Evolutionary conservation across 2,329 filamentous ascomycete genomes (phyloP), one percentile per base, ranked within the genome.

Genomic region (Massarina eburnea): DNA sequence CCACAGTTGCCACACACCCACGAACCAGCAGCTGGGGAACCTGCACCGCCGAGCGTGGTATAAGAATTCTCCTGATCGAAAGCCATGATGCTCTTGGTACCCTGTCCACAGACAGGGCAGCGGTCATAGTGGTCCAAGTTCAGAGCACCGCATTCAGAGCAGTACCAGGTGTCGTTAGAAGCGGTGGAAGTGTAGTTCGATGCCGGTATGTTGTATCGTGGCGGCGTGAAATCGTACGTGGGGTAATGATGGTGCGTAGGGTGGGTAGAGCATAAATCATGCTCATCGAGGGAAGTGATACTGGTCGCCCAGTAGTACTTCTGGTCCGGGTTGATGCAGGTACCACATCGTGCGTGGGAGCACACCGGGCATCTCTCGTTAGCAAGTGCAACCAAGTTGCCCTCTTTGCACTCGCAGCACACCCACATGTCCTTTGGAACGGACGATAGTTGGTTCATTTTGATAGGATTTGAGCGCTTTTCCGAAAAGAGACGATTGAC

Each of bases 131-230:
- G 50, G 8, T 20, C 20, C 4, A 12, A 5, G 14, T 56, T 51
- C 12, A 41, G 27, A 4, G 39, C 19, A 7, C 44, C 52, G 37
- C 54, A 57, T 10, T 46, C 29, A 10, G 35, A 19, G 38, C 54
- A 57, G 4, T 36, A 27, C 54, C 54, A 57, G 14, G 48, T 41
- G 20, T 57, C 51, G 6, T 29, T 8, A 9, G 42, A n/a, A n/a
- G n/a, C n/a, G n/a, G n/a, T n/a, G n/a, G n/a, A n/a, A n/a, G n/a
- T n/a, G n/a, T n/a, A n/a, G n/a, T n/a, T n/a, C n/a, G n/a, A n/a
- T n/a, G n/a, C n/a, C n/a, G n/a, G n/a, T n/a, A n/a, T n/a, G n/a
- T n/a, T n/a, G n/a, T n/a, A n/a, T n/a, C n/a, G n/a, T n/a, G n/a
- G n/a, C n/a, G n/a, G n/a, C n/a, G n/a, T n/a, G n/a, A n/a, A n/a